Evolutionary conservation across 2,329 filamentous ascomycete genomes (phyloP).

Genomic region (Neonectria ditissima): DNA sequence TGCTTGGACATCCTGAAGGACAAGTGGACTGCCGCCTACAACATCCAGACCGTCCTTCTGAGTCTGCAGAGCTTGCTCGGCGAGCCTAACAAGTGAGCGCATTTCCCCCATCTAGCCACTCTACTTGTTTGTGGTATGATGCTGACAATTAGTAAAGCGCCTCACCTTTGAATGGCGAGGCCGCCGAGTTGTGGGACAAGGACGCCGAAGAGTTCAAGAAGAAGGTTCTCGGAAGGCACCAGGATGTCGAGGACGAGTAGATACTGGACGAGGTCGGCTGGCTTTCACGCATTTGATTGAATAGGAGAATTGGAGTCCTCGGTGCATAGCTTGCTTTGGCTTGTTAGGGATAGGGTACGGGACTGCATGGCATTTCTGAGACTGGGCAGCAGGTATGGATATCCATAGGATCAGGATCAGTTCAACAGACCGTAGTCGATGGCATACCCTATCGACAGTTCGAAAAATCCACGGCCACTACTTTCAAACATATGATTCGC

Average conservation of each 20-base stretch:
- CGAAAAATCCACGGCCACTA: constrained; percentile 37
- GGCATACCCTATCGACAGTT: constrained; percentile 43
- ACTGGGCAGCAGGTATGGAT: constrained; percentile 33
- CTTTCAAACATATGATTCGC: constrained; percentile 37
- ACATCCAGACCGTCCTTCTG: constrained; percentile 91
- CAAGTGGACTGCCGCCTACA: constrained; percentile 98
- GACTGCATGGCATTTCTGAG: constrained; percentile 48
- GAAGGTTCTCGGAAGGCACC: constrained; percentile 73
- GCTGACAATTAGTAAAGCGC: constrained; percentile 67
- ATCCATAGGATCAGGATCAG: constrained; percentile 40
- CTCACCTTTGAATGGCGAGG: constrained; percentile 94
- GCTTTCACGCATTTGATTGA: constrained; percentile 39
- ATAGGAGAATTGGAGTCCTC: constrained; percentile 58
- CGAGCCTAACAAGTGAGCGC: constrained; percentile 94
- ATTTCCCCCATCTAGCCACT: neutral
- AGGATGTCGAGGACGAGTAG: constrained; percentile 73
- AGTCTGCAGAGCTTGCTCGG: constrained; percentile 95
- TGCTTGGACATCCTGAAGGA: constrained; percentile 99
- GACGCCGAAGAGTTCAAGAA: constrained; percentile 89
- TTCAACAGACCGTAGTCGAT: constrained; percentile 44
- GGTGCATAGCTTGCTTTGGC: constrained; percentile 47
- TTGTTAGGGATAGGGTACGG: constrained; percentile 49
- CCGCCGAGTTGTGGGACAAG: constrained; percentile 94
- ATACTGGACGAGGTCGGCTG: constrained; percentile 28
- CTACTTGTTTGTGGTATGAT: neutral